phyloP scores from a whole-genome alignment of 2,329 filamentous ascomycete genomes.

The Neonectria magnoliae region DNA sequence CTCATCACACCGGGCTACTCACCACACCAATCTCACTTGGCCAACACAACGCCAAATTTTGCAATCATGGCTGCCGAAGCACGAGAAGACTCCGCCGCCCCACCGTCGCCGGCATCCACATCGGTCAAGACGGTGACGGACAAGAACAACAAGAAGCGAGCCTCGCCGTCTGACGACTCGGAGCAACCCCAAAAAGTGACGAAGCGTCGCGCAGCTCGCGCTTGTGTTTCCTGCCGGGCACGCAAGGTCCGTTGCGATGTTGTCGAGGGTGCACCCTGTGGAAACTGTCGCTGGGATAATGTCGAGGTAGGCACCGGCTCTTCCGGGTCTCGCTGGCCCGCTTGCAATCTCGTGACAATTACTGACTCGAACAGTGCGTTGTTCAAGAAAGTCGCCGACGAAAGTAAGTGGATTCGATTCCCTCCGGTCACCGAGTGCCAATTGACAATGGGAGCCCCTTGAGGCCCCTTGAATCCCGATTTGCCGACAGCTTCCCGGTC shows the following conservation, averaged over 20 bases:
- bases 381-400: conserved; percentile 85
- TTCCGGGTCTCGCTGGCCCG: conserved; percentile 20
- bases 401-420: conserved; percentile 70
- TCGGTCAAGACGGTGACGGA: conserved; percentile 40
- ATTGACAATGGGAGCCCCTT: conserved; percentile 11
- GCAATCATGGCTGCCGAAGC: conserved; percentile 37
- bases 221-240: conserved; percentile 87
- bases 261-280: conserved; percentile 86
- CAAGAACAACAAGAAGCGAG: conserved; percentile 48
- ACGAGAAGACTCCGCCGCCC: conserved; percentile 39
- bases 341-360: conserved; percentile 23
- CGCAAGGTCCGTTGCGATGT: conserved; percentile 96
- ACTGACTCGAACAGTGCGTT: conserved; percentile 60
- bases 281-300: conserved; percentile 85
- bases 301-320: conserved; percentile 61
- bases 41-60: conserved; percentile 2
- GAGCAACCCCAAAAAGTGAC: conserved; percentile 58
- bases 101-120: conserved; percentile 45
- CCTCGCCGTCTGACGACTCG: conserved; percentile 43
- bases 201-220: conserved; percentile 89
- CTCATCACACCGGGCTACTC: background rate
- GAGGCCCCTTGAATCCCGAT: background rate
- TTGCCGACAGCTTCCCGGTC: conserved; percentile 13
- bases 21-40: background rate
- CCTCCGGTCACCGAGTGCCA: conserved; percentile 21